phyloP scores from a whole-genome alignment of 2,329 filamentous ascomycete species.

The Exophiala aquamarina region DNA sequence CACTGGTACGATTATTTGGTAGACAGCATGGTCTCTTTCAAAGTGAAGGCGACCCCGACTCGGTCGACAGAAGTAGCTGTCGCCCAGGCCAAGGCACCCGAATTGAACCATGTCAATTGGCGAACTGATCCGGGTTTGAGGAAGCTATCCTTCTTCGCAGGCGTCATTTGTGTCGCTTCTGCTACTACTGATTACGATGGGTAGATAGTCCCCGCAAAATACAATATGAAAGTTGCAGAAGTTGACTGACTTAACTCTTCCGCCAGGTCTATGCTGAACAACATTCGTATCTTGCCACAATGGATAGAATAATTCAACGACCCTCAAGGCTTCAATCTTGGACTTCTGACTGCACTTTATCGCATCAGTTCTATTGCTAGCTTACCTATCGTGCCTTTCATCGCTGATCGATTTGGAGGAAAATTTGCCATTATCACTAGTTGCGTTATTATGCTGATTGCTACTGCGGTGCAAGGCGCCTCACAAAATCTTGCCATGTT shows the following conservation, averaged over 20 bases:
- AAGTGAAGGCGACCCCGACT: slow-evolving; percentile 11
- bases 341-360: slow-evolving; percentile 42
- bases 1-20: no score
- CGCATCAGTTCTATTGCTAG: slow-evolving; percentile 48
- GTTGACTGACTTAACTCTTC: background rate
- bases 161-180: slow-evolving; percentile 59
- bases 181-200: slow-evolving; percentile 60
- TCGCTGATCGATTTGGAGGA: slow-evolving; percentile 51
- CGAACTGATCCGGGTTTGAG: slow-evolving; percentile 57
- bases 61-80: slow-evolving; percentile 35
- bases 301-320: slow-evolving; percentile 41
- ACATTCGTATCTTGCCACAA: slow-evolving; percentile 40
- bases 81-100: slow-evolving; percentile 47
- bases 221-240: background rate
- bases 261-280: slow-evolving; percentile 44
- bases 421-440: slow-evolving; percentile 49
- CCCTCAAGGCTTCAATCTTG: slow-evolving; percentile 40
- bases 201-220: slow-evolving; percentile 26
- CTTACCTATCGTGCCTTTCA: slow-evolving; percentile 49
- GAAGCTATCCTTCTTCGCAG: slow-evolving; percentile 54
- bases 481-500: slow-evolving; percentile 47
- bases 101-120: slow-evolving; percentile 58
- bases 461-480: slow-evolving; percentile 38
- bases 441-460: slow-evolving; percentile 47
- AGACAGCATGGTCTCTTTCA: slow-evolving; percentile 11